These are phyloP conservation scores for Perkinsus chesapeaki DNA, from an alignment of 169 alveolate species.

Conservation along the genomic window DNA sequence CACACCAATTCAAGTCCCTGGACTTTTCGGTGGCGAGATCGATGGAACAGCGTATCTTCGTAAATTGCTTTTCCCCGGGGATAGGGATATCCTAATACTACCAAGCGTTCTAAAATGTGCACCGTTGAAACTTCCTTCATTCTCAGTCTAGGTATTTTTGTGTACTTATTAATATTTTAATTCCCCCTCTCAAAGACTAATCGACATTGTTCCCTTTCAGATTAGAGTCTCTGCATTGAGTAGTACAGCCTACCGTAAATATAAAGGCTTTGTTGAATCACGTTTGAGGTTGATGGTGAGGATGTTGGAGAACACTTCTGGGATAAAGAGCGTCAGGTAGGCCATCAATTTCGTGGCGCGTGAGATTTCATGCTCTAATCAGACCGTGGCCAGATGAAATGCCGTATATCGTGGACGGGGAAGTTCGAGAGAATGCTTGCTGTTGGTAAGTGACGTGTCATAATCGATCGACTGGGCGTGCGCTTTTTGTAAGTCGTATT, in stretches of 20 bases:
- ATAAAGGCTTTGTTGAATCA: neutral
- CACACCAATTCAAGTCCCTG: no score
- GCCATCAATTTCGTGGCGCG: neutral
- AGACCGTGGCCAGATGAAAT: neutral
- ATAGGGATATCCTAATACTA: no score
- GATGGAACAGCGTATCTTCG: no score
- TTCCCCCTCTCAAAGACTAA: neutral
- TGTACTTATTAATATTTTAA: neutral
- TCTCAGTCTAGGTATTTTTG: conserved; percentile 10
- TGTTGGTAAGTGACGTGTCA: neutral
- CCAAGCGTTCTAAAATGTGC: neutral
- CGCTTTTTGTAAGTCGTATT: neutral
- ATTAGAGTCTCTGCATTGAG: neutral
- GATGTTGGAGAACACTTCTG: neutral
- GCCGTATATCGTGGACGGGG: neutral
- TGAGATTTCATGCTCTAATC: neutral
- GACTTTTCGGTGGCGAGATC: no score
- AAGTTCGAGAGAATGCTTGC: neutral
- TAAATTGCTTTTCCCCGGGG: no score
- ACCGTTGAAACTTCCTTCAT: conserved; percentile 2
- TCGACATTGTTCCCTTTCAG: neutral
- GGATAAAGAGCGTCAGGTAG: neutral
- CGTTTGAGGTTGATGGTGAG: neutral
- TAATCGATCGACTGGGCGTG: neutral
- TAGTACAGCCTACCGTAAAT: neutral